Evolutionary conservation across 2,329 filamentous ascomycete genomes (phyloP), one percentile per base, ranked within the genome.

Genomic region (Scedosporium dehoogii): DNA sequence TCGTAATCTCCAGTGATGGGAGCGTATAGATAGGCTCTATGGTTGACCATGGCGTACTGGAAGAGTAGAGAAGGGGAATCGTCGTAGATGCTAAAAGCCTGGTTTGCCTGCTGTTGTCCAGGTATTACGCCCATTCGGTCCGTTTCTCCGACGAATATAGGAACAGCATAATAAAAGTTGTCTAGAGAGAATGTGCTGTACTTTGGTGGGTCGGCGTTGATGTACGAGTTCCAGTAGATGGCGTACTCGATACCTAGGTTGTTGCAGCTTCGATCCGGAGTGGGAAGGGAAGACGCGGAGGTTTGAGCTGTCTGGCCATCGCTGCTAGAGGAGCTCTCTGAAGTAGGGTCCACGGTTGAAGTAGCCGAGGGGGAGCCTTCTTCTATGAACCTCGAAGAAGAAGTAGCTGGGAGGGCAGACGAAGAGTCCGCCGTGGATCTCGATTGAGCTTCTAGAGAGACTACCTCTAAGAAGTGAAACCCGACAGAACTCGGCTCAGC

Each of bases 21-120:
- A 21, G 61, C 56, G 55, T 63, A 63, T 25, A 63, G 46, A 16
- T 59, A 63, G 21, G 38, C 61, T 9, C 55, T 56, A 29, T 63
- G 61, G 42, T 63, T 59, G 38, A 63, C 61, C n/a, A 55, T 55
- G 3, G n/a, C 58, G 42, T 29, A 59, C 33, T 59, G 41, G 25
- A 59, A 41, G n/a, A 29, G n/a, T 21, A 21, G 6, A 9, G 41
- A n/a, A 6, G 61, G 61, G 18, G 61, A 23, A 21, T 55, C 56
- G 6, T 21, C 55, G 56, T 63, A 63, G 44, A 63, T 63, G 21
- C 25, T 51, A 21, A 48, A 48, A n/a, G 44, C 4, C 14, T n/a
- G 16, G 44, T 48, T 48, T 48, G 44, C 16, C 6, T n/a, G n/a
- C 44, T 48, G 21, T 23, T 48, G 44, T 4, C 44, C 33, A 10